These are phyloP conservation scores for Coleophoma cylindrospora DNA, from an alignment of 2,329 filamentous ascomycete genomes.

Conservation along the genomic window DNA sequence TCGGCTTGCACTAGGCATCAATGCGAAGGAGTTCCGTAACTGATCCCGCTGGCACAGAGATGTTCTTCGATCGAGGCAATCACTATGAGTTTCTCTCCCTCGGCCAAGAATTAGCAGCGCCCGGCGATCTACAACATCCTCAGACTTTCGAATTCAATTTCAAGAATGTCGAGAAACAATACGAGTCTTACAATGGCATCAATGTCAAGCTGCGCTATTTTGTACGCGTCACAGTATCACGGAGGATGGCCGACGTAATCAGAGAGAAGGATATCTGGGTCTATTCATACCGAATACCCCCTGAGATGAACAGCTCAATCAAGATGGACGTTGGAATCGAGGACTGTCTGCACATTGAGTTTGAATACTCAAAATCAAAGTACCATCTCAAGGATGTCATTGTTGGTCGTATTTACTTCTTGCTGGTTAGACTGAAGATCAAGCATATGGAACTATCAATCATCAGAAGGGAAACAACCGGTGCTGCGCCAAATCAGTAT, in stretches of 20 bases:
- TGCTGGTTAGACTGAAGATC: constrained; percentile 95
- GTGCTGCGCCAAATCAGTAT: constrained; percentile 95
- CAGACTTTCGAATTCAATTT: constrained; percentile 99
- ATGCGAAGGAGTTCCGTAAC: not conserved
- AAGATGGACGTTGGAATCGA: constrained; percentile 99
- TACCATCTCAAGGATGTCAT: constrained; percentile 99
- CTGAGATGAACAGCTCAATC: constrained; percentile 96
- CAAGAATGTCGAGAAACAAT: constrained; percentile 99
- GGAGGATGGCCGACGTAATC: constrained; percentile 96
- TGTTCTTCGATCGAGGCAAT: constrained; percentile 99
- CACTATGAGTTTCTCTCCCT: constrained; percentile 98
- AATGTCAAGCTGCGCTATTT: constrained; percentile 99
- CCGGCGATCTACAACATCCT: constrained; percentile 95
- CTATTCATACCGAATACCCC: constrained; percentile 95
- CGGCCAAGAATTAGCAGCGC: constrained; percentile 92
- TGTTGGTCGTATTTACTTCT: constrained; percentile 96
- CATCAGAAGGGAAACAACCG: constrained; percentile 93
- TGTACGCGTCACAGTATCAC: constrained; percentile 90
- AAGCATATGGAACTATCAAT: constrained; percentile 99
- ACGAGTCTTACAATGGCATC: constrained; percentile 99
- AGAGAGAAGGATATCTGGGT: constrained; percentile 99
- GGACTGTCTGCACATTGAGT: constrained; percentile 98
- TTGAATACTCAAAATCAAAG: constrained; percentile 98
- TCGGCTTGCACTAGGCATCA: not conserved
- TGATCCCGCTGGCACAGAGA: constrained; percentile 57